Conservation (phyloP, 371 early-diverging fungal genomes). For the Circinella umbellata region DNA sequence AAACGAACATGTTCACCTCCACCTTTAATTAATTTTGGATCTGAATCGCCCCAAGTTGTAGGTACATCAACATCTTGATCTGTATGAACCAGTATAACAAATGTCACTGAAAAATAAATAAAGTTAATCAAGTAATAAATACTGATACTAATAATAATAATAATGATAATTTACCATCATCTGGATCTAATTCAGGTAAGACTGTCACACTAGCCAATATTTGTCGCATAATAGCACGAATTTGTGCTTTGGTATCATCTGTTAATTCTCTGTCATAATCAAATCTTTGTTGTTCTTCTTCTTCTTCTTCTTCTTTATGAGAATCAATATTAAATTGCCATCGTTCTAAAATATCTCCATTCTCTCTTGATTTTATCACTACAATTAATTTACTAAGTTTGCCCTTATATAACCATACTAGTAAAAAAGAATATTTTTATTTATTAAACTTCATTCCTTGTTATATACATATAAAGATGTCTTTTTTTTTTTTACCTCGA, state of each 20-base stretch:
- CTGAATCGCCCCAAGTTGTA: constrained; percentile 84
- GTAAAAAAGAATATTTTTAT: not conserved
- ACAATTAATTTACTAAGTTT: constrained; percentile 84
- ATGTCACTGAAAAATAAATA: constrained; percentile 67
- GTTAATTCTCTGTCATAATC: not conserved
- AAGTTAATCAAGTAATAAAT: not conserved
- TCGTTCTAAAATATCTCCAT: constrained; percentile 82
- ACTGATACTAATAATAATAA: too few species aligned
- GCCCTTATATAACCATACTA: constrained; percentile 74
- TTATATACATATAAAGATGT: constrained; percentile 65
- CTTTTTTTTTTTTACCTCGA: constrained; percentile 18
- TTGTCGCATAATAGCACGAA: constrained; percentile 88
- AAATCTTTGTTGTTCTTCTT: constrained; percentile 16
- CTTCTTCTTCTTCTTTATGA: constrained; percentile 20
- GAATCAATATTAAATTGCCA: constrained; percentile 92
- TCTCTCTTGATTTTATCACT: constrained; percentile 81
- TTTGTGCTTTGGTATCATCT: constrained; percentile 70
- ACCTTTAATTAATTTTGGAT: constrained; percentile 71
- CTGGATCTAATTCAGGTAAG: constrained; percentile 81
- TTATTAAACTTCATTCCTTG: not conserved
- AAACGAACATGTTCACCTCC: constrained; percentile 87
- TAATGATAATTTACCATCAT: constrained; percentile 64
- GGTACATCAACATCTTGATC: constrained; percentile 88
- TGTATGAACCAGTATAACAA: constrained; percentile 90
- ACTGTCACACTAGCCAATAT: constrained; percentile 90